Base-by-base conservation (phyloP, 1,284 basidiomycete genomes). In the Exobasidium cylindrosporum region DNA sequence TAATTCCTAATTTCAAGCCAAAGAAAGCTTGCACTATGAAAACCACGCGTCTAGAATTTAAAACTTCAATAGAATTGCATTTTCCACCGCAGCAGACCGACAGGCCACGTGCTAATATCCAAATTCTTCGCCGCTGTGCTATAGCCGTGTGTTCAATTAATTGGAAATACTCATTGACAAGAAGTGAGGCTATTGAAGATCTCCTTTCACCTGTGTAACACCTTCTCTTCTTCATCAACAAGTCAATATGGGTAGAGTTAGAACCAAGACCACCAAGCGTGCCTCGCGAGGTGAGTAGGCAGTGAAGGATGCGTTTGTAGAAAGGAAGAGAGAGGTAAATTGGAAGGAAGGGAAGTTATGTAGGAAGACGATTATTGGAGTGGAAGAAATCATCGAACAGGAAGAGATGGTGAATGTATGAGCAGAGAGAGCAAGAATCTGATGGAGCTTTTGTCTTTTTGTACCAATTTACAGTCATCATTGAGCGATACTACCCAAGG, bases 241-340 rank as follows among this genome's bases (percentile, higher is more conserved):
- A 31, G 31, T 55, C 53, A 55, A 26, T 13, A 55, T 55, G 95
- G 96, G 96, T 84, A 93, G 95, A 81, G 95, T 99, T 85, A 91
- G 95, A 82, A 99, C 95, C 80, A 99, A 99, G 86, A 99, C 95
- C 76, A 95, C 94, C 83, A 99, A 98, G 88, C 91, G 95, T 85
- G 95, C 95, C 81, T 95, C 94, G 76, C 90, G 95, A 75, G 53
- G 53, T 55, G 21, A 55, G 53, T 55, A 26, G 43, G 23, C 43
- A 45, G 43, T 23, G 43, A 45, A 45, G 23, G 43, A 45, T 14
- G 11, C 17, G 43, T 4, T 17, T 4, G 17, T 14, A 45, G 23
- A 4, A 23, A 45, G 43, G 17, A 14, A 45, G 43, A 45, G 10
- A 45, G n/a, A 3, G 43, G 17, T 45, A 7, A 4, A 28, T 21